phyloP scores from a whole-genome alignment of 306 rosid species.

The Glycyrrhiza uralensis region DNA sequence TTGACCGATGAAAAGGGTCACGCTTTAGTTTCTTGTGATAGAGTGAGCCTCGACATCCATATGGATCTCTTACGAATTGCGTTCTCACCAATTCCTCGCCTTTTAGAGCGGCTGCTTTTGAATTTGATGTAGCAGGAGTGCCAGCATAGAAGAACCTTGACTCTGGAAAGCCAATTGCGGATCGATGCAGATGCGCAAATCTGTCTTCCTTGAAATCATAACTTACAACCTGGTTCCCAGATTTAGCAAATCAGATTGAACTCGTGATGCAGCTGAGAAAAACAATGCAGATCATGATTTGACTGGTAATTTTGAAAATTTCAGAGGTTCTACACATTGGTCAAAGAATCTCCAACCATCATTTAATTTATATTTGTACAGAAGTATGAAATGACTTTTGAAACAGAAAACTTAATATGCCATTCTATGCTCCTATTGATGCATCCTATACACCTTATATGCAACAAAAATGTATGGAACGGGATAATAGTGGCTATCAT shows the following conservation, averaged over 20 bases:
- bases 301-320: background rate
- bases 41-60: conserved; percentile 80
- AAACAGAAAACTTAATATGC: background rate
- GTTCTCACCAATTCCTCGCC: conserved; percentile 83
- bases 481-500: background rate
- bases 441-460: background rate
- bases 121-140: conserved; percentile 61
- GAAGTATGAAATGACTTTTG: background rate
- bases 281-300: background rate
- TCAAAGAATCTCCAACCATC: background rate
- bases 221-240: conserved; percentile 68
- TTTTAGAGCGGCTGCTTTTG: conserved; percentile 67
- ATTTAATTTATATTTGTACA: background rate
- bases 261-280: conserved; percentile 7
- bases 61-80: conserved; percentile 78
- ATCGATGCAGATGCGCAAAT: conserved; percentile 78
- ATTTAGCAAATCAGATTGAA: conserved; percentile 21
- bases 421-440: background rate
- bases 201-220: conserved; percentile 87
- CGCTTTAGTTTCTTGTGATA: conserved; percentile 69
- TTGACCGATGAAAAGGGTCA: conserved; percentile 85
- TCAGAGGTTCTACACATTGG: background rate
- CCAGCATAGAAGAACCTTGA: conserved; percentile 77
- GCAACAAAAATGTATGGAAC: background rate
- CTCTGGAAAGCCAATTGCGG: conserved; percentile 87